Base-by-base conservation (phyloP, 2,329 filamentous ascomycete species). In the Talaromyces piceae region DNA sequence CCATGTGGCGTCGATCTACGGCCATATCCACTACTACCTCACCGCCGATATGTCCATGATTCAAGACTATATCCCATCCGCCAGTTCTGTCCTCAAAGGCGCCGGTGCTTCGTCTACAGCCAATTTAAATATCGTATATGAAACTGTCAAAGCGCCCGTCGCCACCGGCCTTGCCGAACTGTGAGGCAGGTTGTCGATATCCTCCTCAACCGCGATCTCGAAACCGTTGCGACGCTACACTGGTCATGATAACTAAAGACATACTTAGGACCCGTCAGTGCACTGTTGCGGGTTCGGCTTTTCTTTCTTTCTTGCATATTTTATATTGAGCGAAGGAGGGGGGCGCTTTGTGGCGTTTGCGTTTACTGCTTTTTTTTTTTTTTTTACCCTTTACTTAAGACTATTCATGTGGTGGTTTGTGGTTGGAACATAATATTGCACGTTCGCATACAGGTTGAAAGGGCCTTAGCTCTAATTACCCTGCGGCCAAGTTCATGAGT, bases 1-100 rank as follows among this genome's bases (percentile, higher is more conserved):
- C 64, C 91, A 97, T 73, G 75, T 97, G 63, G 78, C 82, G 63
- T 86, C 88, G 66, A 84, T 98, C 61, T 81, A 85, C 64, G 82
- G 83, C 66, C 87, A 91, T 66, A 84, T 89, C 49, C 95, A 88
- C 81, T 98, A 96, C 77, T 98, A 98, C 77, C 88, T 89, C 69
- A 84, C 85, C 58, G 93, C 93, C 59, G 90, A 95, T 53, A 64
- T 67, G 28, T 63, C 67, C 7, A 67, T 72, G 56, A 67, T 66
- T 49, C 61, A 66, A 18, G 49, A 59, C 12, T 62, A 59, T 8
- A 58, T 69, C 12, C 57, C 61, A 18, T 62, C 65, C 3, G 59
- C 69, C 52, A 65, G 60, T 41, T 63, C 67, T 4, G 63, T 65
- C 5, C 62, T 68, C 27, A 59, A 62, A 1, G 64, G 65, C 30